Evolutionary conservation across 163 green algal genomes (phyloP).

Genomic region (Scenedesmus sp.): DNA sequence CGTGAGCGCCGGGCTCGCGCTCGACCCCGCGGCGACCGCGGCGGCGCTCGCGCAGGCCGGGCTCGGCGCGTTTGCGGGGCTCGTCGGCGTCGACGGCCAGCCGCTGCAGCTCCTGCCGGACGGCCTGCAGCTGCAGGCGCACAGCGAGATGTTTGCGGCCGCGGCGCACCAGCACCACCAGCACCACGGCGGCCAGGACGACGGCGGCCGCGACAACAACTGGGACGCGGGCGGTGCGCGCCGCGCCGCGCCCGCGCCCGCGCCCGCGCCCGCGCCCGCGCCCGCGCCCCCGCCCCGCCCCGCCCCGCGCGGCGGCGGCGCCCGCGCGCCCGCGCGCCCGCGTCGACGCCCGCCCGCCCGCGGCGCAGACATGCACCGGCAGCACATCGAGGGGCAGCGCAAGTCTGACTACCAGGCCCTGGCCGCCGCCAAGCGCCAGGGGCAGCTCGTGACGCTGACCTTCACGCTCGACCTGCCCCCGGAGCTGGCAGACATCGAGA

Average conservation of each 20-base stretch:
- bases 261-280: too few relatives aligned
- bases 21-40: too few relatives aligned
- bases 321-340: neutral
- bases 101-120: slow-evolving; percentile 32
- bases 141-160: neutral
- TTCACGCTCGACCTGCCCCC: slow-evolving; percentile 41
- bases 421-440: slow-evolving; percentile 38
- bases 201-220: neutral
- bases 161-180: too few relatives aligned
- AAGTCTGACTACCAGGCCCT: slow-evolving; percentile 43
- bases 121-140: slow-evolving; percentile 36
- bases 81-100: slow-evolving; percentile 11
- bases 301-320: neutral
- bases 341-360: too few relatives aligned
- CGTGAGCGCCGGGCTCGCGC: too few relatives aligned
- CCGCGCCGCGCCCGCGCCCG: too few relatives aligned
- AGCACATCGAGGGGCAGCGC: slow-evolving; percentile 33
- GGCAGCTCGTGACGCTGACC: slow-evolving; percentile 26
- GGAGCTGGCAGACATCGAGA: slow-evolving; percentile 38
- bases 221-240: too few relatives aligned
- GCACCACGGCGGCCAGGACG: slow-evolving; percentile 6
- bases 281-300: too few relatives aligned
- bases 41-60: too few relatives aligned
- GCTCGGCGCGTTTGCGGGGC: neutral
- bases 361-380: slow-evolving; percentile 27